Base-by-base conservation (phyloP, 352 stramenopile genomes). In the Saprolegnia diclina region DNA sequence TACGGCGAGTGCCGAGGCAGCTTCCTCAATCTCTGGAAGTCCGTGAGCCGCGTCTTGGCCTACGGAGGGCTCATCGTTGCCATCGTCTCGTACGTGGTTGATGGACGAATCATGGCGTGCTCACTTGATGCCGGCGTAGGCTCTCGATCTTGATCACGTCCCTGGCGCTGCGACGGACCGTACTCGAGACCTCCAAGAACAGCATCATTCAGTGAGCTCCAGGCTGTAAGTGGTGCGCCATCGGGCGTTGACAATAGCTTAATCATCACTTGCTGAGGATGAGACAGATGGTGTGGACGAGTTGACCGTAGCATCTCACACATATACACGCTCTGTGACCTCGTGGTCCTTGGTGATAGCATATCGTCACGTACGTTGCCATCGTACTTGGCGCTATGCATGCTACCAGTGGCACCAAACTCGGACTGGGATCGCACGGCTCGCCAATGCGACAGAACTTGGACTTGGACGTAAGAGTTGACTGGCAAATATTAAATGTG, bases 51-150 rank as follows among this genome's bases (percentile, higher is more conserved):
- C 5, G 21, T 44, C 13, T 26, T 66, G 19, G 59, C 59, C 32
- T 56, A 40, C 18, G 40, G 59, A 21, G 59, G 24, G 7, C 10
- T 66, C n/a, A 45, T 56, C 24, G 32, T 54, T 19, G 59, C 59
- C 21, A 56, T 66, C 19, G 22, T 66, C 24, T 66, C 59, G 59
- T 66, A 56, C 35, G 56, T 64, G 35, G 2, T 35, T 55, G 35
- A 53, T 24, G 13, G 3, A 48, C 11, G 3, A 7, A 59, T 16
- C 3, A 21, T 59, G 11, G 4, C 24, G 13, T 24, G 1, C 13
- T 48, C 42, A 48, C 11, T 14, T 45, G 7, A 48, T 48, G 11
- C 3, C 42, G 11, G 7, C 35, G 24, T 59, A 59, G 52, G 52
- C 52, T 59, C 19, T 35, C 24, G 13, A 59, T 59, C 19, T 40